Percentiles rank a stretch among this genome's conserved stretches.
These are phyloP conservation scores for Chlamydomonas sphaeroides DNA, from an alignment of 139 green algal genomes.

Conservation along the genomic window DNA sequence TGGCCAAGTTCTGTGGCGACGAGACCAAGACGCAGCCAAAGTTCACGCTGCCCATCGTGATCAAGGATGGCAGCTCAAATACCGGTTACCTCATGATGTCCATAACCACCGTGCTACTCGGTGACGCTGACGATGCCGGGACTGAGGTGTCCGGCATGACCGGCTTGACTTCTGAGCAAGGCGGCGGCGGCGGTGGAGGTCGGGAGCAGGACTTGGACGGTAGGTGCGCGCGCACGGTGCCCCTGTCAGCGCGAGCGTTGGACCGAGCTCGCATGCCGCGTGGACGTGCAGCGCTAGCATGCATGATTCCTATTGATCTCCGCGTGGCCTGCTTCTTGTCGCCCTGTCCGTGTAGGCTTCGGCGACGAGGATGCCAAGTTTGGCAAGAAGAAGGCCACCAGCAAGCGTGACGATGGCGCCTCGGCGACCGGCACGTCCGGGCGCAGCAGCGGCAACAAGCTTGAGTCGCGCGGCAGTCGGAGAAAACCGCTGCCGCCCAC, in stretches of 20 bases:
- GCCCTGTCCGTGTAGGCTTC: conserved; percentile 32
- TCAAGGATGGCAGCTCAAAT: conserved; percentile 52
- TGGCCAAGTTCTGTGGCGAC: conserved; percentile 49
- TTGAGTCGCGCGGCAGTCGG: no score
- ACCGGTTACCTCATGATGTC: conserved; percentile 59
- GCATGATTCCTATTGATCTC: no score
- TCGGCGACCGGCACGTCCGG: not conserved
- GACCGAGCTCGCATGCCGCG: no score
- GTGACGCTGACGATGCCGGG: conserved; percentile 41
- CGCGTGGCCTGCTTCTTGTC: no score
- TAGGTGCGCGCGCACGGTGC: no score
- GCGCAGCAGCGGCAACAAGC: conserved; percentile 4
- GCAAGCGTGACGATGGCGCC: conserved; percentile 9
- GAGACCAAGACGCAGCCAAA: conserved; percentile 29
- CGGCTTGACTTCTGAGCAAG: conserved; percentile 50
- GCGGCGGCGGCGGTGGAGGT: no score
- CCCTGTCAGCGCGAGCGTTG: no score
- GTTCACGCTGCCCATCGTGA: conserved; percentile 47
- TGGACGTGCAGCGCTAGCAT: no score
- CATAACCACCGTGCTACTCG: conserved; percentile 48
- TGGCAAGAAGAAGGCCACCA: conserved; percentile 6
- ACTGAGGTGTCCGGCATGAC: conserved; percentile 65
- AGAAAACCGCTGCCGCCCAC: conserved; percentile 20
- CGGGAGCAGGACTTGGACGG: conserved; percentile 59
- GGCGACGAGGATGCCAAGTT: conserved; percentile 23